Conservation (phyloP, 2,329 filamentous ascomycete genomes). For the Ophiostoma montium region DNA sequence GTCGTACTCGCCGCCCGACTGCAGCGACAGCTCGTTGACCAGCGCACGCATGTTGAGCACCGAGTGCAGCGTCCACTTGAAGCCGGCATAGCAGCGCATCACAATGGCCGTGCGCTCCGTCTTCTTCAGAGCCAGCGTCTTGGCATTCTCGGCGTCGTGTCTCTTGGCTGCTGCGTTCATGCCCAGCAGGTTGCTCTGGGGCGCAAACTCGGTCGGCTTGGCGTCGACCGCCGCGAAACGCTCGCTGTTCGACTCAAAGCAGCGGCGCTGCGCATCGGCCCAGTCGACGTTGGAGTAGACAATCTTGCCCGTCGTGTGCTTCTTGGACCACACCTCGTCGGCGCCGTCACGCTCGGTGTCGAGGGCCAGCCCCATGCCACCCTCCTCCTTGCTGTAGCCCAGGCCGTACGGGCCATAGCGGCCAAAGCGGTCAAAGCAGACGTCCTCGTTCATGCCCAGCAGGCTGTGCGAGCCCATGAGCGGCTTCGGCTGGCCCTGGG, state of each 20-base stretch:
- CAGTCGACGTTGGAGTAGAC: slow-evolving; percentile 42
- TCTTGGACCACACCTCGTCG: slow-evolving; percentile 35
- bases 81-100: slow-evolving; percentile 68
- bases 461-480: slow-evolving; percentile 63
- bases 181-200: slow-evolving; percentile 1
- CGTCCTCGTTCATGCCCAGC: slow-evolving; percentile 58
- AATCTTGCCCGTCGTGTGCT: slow-evolving; percentile 35
- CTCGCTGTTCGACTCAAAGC: slow-evolving; percentile 44
- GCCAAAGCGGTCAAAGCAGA: slow-evolving; percentile 81
- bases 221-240: slow-evolving; percentile 31
- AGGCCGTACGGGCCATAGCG: slow-evolving; percentile 74
- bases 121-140: slow-evolving; percentile 20
- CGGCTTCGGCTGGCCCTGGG: slow-evolving; percentile 60
- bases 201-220: slow-evolving; percentile 1
- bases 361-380: slow-evolving; percentile 57
- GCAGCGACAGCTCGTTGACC: slow-evolving; percentile 62
- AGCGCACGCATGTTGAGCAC: slow-evolving; percentile 71
- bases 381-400: slow-evolving; percentile 61
- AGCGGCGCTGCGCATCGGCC: slow-evolving; percentile 38
- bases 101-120: slow-evolving; percentile 57
- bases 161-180: slow-evolving; percentile 13
- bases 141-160: slow-evolving; percentile 5
- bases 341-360: slow-evolving; percentile 59
- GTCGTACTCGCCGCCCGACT: slow-evolving; percentile 68
- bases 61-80: slow-evolving; percentile 62